Conservation (phyloP, 176 grass and related monocot species). For the Raddia guianensis region DNA sequence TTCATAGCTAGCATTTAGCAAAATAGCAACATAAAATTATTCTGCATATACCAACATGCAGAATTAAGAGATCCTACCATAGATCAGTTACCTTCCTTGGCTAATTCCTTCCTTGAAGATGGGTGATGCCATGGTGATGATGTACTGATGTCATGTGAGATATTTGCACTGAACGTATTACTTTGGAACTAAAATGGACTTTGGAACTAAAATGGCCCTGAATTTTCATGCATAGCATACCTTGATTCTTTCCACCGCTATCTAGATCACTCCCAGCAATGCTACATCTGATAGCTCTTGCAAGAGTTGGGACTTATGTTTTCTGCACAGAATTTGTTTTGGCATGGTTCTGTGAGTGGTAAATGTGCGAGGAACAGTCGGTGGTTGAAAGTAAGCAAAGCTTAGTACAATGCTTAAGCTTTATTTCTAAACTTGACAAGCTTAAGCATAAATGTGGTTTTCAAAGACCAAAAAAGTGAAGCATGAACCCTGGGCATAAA, state of each 20-base stretch:
- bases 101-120: constrained; percentile 9
- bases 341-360: not conserved
- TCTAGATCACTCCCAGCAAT: not conserved
- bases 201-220: constrained; percentile 32
- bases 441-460: too few species aligned
- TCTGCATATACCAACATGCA: constrained; percentile 7
- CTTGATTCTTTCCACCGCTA: not conserved
- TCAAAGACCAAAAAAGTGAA: too few species aligned
- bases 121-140: constrained; percentile 23
- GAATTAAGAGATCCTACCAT: constrained; percentile 11
- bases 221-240: not conserved
- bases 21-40: constrained; percentile 13
- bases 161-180: constrained; percentile 17
- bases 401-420: not conserved
- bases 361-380: not conserved
- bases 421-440: too few species aligned
- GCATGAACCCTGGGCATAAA: too few species aligned
- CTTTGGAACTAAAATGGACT: constrained; percentile 27
- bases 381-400: not conserved
- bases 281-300: not conserved
- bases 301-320: not conserved
- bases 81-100: constrained; percentile 6
- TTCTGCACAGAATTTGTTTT: not conserved
- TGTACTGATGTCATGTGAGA: constrained; percentile 20
- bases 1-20: constrained; percentile 41